A percentile compares a stretch with the other conserved stretches of the same genome.
Conservation (phyloP, 805 yeast genomes). For the Priceomyces melissophilus region DNA sequence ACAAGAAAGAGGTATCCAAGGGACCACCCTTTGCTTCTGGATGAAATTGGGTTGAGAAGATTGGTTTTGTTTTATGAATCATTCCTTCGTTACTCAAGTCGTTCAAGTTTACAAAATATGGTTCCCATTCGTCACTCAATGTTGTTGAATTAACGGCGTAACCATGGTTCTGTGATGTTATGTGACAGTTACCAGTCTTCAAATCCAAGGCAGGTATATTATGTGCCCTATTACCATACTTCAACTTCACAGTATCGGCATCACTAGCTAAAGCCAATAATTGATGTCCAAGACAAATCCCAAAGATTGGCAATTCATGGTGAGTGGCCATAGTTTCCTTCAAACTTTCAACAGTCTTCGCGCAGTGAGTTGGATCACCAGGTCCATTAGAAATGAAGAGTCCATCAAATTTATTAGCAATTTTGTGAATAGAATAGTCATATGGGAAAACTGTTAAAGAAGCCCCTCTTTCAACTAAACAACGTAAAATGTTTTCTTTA, state of each 20-base stretch:
- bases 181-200: conserved; percentile 89
- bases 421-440: conserved; percentile 87
- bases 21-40: conserved; percentile 99
- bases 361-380: conserved; percentile 94
- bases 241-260: conserved; percentile 86
- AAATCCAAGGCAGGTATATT: conserved; percentile 94
- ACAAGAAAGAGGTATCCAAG: conserved; percentile 83
- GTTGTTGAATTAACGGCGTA: conserved; percentile 89
- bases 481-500: conserved; percentile 93
- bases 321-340: conserved; percentile 62
- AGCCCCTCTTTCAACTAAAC: conserved; percentile 92
- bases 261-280: conserved; percentile 92
- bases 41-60: conserved; percentile 96
- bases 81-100: conserved; percentile 98
- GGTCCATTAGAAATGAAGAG: conserved; percentile 94
- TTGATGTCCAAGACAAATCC: conserved; percentile 98
- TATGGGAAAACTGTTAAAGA: conserved; percentile 95
- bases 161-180: conserved; percentile 98
- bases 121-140: conserved; percentile 72
- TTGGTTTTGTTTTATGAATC: conserved; percentile 83
- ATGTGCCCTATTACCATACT: conserved; percentile 98
- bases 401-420: conserved; percentile 92
- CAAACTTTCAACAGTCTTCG: conserved; percentile 70
- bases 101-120: conserved; percentile 85
- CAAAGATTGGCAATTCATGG: conserved; percentile 83